These are phyloP conservation scores for Leucocoprinus sp. DNA, from an alignment of 768 basidiomycete species.

Conservation along the genomic window DNA sequence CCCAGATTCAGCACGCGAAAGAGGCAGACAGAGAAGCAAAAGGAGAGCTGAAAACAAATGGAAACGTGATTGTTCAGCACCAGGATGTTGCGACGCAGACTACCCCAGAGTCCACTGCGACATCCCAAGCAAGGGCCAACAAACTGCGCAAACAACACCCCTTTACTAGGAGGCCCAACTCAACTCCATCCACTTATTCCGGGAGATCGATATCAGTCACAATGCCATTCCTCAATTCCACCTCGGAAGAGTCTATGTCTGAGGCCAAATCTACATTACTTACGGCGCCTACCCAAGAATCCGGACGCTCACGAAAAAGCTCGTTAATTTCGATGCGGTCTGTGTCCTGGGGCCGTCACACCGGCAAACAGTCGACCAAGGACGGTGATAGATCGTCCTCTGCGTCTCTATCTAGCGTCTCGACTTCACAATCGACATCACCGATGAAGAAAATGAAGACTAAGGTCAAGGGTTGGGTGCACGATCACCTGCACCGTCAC, in stretches of 20 bases:
- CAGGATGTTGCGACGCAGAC: not conserved
- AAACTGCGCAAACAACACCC: slow-evolving; percentile 9
- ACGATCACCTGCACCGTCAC: slow-evolving; percentile 21
- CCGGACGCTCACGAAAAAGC: not conserved
- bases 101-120: not conserved
- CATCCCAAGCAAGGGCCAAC: not conserved
- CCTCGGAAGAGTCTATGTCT: not conserved
- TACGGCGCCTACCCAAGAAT: not conserved
- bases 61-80: not conserved
- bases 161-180: slow-evolving; percentile 4
- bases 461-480: slow-evolving; percentile 26
- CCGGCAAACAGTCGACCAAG: slow-evolving; percentile 6
- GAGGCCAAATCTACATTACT: not conserved
- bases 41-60: not conserved
- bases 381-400: slow-evolving; percentile 4
- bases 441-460: slow-evolving; percentile 23
- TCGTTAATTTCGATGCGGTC: slow-evolving; percentile 9
- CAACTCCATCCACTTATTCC: not conserved
- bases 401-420: not conserved
- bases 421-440: slow-evolving; percentile 13
- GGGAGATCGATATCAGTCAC: not conserved
- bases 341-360: slow-evolving; percentile 10
- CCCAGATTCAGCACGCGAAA: not conserved
- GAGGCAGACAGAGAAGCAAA: not conserved
- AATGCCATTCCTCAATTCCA: not conserved